Evolutionary conservation across 495 filamentous ascomycete species (phyloP), one percentile per base, ranked within the genome.

Genomic region (Pyrenula aspistea): DNA sequence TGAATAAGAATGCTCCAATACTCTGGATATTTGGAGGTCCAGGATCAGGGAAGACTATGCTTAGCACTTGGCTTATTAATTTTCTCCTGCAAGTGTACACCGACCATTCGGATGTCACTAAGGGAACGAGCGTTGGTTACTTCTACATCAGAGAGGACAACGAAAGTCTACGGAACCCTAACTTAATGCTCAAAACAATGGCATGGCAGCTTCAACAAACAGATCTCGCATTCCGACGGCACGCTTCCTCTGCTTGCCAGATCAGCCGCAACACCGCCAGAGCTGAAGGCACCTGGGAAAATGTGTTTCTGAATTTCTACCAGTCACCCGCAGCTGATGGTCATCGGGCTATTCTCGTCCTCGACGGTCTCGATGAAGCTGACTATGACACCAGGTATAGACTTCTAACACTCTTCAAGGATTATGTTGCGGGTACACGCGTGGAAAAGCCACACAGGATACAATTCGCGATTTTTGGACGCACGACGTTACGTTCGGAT

Each of bases 231-330:
- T 52, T 52, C 50, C 8, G 20, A 19, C n/a, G 20, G 50, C 50
- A 52, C 50, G 25, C 65, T 24, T 57, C 31, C 19, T 49, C 36
- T 12, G 31, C 15, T 15, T 31, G 65, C 12, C 55, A 59, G 22
- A 55, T 56, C 22, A 42, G 8, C 31, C 31, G 31, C 31, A 15
- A 42, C 15, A 42, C 31, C 15, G 59, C 54, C 12, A 66, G 64
- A 0, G 61, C 67, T 1, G 57, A 65, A 54, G 67, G 65, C 25
- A 59, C 63, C n/a, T 72, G 65, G 64, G 61, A 60, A 31, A 55
- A 51, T 2, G 54, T 72, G 0, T 70, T 70, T 36, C 48, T 64
- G 0, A 59, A 67, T 12, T 70, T 57, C 53, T 68, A 68, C 48
- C 31, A 42, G 15, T 49, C 58, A 2, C 56, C 59, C 21, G 22